Evolutionary conservation across 176 grass and related monocot genomes (phyloP).

Genomic region (Poa pratensis): DNA sequence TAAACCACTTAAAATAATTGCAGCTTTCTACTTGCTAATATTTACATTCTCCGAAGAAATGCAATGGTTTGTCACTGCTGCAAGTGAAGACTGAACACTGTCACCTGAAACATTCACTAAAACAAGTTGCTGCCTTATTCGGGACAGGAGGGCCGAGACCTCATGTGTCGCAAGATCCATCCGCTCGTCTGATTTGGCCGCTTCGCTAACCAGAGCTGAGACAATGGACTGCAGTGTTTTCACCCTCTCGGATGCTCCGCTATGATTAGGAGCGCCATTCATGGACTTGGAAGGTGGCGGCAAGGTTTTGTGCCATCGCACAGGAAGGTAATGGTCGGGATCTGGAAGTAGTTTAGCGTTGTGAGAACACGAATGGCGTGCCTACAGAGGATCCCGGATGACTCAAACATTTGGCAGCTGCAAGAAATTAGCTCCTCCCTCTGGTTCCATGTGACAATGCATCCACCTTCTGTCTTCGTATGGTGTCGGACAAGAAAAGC

Average conservation of each 20-base stretch:
- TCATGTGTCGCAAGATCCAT: slow-evolving; percentile 63
- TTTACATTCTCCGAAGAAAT: slow-evolving; percentile 22
- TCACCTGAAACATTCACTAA: slow-evolving; percentile 29
- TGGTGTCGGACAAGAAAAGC: slow-evolving; percentile 68
- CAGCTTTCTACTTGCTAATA: not conserved
- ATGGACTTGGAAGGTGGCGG: slow-evolving; percentile 31
- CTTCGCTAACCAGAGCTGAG: slow-evolving; percentile 57
- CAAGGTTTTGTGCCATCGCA: slow-evolving; percentile 53
- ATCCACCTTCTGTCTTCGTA: slow-evolving; percentile 35
- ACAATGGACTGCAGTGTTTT: slow-evolving; percentile 58
- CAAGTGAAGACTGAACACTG: not conserved
- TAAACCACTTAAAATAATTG: not conserved
- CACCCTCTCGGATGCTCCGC: slow-evolving; percentile 40
- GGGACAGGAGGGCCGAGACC: slow-evolving; percentile 52
- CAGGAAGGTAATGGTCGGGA: slow-evolving; percentile 62
- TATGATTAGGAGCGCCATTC: slow-evolving; percentile 21
- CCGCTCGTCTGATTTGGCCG: slow-evolving; percentile 60
- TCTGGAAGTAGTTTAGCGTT: slow-evolving; percentile 59
- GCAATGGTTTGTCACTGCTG: not conserved
- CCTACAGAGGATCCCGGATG: slow-evolving; percentile 60
- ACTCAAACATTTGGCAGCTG: slow-evolving; percentile 75
- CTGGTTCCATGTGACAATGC: slow-evolving; percentile 59
- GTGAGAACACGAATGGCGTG: slow-evolving; percentile 63
- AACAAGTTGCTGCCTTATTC: slow-evolving; percentile 53
- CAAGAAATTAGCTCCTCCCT: slow-evolving; percentile 70